These are phyloP conservation scores for Oidium heveae DNA, from an alignment of 2,329 filamentous ascomycete genomes.

Conservation along the genomic window DNA sequence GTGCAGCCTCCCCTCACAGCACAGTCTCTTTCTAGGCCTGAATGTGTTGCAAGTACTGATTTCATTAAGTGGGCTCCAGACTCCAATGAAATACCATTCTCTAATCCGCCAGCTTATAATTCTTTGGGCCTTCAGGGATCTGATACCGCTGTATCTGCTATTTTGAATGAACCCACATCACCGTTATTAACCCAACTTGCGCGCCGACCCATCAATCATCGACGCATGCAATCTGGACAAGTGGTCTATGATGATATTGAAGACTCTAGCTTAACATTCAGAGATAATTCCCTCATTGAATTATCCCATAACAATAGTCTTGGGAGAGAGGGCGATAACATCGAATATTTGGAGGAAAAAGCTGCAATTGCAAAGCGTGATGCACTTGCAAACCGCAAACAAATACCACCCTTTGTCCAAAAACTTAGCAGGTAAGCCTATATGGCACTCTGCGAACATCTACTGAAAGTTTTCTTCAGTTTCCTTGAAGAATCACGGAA, in stretches of 20 bases:
- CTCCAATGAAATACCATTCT: constrained; percentile 14
- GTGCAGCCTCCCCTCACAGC: constrained; percentile 27
- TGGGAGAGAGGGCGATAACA: constrained; percentile 36
- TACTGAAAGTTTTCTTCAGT: constrained; percentile 20
- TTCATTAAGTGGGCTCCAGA: constrained; percentile 25
- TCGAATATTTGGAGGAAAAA: constrained; percentile 56
- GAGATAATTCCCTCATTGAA: constrained; percentile 12
- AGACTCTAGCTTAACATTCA: constrained; percentile 18
- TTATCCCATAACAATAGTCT: constrained; percentile 13
- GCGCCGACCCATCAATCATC: constrained; percentile 11
- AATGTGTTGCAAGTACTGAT: constrained; percentile 23
- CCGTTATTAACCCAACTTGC: constrained; percentile 13
- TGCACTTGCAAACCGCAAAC: constrained; percentile 70
- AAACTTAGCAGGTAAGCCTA: constrained; percentile 71
- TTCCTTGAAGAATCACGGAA: constrained; percentile 87
- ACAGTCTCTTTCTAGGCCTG: constrained; percentile 21
- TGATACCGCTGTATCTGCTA: constrained; percentile 6
- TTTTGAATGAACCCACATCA: constrained; percentile 8
- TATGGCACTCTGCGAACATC: not conserved
- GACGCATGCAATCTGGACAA: constrained; percentile 8
- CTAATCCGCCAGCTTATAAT: constrained; percentile 11
- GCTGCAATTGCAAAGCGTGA: constrained; percentile 68
- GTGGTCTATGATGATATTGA: constrained; percentile 9
- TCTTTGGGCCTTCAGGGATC: constrained; percentile 9
- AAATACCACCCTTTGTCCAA: constrained; percentile 92